phyloP scores from a whole-genome alignment of 495 filamentous ascomycete genomes.

The Aspergillus leporis region DNA sequence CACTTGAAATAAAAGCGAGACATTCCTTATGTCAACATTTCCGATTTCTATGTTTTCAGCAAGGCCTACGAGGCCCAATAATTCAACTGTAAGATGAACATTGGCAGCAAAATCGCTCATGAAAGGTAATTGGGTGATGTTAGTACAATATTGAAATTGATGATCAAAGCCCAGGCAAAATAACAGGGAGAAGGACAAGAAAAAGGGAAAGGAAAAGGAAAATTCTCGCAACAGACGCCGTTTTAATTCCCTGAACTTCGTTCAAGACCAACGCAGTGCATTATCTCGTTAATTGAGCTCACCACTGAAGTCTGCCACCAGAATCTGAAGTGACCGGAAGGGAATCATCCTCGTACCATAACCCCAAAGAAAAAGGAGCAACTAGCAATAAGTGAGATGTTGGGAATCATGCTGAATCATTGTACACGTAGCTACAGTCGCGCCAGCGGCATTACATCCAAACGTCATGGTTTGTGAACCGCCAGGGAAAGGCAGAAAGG shows the following conservation, averaged over 20 bases:
- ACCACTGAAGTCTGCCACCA: not conserved
- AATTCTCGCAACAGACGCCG: not conserved
- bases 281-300: not conserved
- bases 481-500: not conserved
- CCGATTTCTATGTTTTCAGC: too few relatives aligned
- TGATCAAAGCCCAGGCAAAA: too few relatives aligned
- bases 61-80: too few relatives aligned
- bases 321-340: not conserved
- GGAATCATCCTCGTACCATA: not conserved
- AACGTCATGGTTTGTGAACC: not conserved
- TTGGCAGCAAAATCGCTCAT: too few relatives aligned
- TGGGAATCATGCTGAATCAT: not conserved
- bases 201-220: too few relatives aligned
- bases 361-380: not conserved
- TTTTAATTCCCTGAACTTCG: not conserved
- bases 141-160: too few relatives aligned
- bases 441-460: not conserved
- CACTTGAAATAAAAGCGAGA: too few relatives aligned
- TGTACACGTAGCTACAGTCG: constrained; percentile 1
- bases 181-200: too few relatives aligned
- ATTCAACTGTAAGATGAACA: too few relatives aligned
- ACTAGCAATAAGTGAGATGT: not conserved
- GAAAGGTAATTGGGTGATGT: too few relatives aligned
- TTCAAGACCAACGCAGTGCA: not conserved
- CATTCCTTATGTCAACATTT: too few relatives aligned